Percentiles rank a stretch among this genome's conserved stretches.
Evolutionary conservation across 2,329 filamentous ascomycete species (phyloP).

Genomic region (Emergomyces pasteurianus): DNA sequence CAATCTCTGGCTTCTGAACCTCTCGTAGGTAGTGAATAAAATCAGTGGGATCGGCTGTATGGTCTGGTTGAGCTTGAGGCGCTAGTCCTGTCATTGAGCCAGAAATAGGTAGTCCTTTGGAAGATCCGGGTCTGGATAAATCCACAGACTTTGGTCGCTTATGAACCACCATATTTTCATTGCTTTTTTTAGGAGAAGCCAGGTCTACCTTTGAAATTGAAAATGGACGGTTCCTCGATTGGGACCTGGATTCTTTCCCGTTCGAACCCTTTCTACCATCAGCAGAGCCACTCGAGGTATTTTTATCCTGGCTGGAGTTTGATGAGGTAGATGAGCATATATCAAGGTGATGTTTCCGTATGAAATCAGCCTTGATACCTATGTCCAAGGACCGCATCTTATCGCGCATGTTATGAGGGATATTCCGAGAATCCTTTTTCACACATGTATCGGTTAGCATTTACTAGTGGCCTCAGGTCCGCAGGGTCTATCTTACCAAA

Average conservation of each 20-base stretch:
- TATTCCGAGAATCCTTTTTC: constrained; percentile 70
- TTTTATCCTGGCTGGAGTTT: constrained; percentile 20
- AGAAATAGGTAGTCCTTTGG: constrained; percentile 43
- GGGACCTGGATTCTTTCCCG: constrained; percentile 33
- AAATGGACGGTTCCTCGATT: constrained; percentile 62
- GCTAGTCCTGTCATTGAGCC: constrained; percentile 49
- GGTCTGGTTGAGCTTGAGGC: constrained; percentile 42
- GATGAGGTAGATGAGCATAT: constrained; percentile 40
- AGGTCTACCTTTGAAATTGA: constrained; percentile 58
- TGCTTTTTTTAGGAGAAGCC: constrained; percentile 61
- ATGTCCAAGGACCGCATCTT: constrained; percentile 86
- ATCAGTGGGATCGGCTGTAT: constrained; percentile 63
- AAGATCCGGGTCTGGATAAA: constrained; percentile 50
- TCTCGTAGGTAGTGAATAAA: constrained; percentile 79
- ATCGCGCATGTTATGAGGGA: constrained; percentile 83
- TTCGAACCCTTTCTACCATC: background rate
- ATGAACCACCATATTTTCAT: constrained; percentile 52
- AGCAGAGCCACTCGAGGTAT: background rate
- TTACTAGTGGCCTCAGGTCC: constrained; percentile 41
- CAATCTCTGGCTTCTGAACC: constrained; percentile 64
- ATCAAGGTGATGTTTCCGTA: constrained; percentile 71
- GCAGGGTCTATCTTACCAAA: constrained; percentile 40
- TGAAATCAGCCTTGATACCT: constrained; percentile 90
- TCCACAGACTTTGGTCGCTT: constrained; percentile 63
- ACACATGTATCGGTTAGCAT: background rate